Percentiles rank a stretch among this genome's conserved stretches.
Evolutionary conservation across 2,329 filamentous ascomycete species (phyloP).

Genomic region (Westerdykella ornata): DNA sequence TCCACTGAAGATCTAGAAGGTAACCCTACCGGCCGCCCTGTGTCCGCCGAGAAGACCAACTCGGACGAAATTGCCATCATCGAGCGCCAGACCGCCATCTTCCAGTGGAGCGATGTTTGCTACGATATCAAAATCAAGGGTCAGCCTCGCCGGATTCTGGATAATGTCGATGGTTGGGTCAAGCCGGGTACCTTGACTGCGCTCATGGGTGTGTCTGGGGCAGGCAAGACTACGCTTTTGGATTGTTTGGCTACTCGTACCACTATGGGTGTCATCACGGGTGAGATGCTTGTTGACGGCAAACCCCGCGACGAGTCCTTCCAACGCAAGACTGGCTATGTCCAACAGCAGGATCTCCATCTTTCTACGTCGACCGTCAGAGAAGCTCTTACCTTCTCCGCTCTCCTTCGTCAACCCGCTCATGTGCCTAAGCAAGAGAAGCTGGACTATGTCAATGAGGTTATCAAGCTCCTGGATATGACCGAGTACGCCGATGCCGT

Average conservation of each 20-base stretch:
- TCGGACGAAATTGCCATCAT: constrained; percentile 42
- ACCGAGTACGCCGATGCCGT: constrained; percentile 82
- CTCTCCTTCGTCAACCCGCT: constrained; percentile 74
- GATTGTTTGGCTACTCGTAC: constrained; percentile 80
- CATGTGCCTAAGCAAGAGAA: constrained; percentile 69
- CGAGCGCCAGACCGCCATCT: constrained; percentile 65
- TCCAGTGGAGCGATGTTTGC: constrained; percentile 80
- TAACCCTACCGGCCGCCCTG: constrained; percentile 23
- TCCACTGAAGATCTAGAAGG: constrained; percentile 39
- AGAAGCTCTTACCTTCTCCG: constrained; percentile 81
- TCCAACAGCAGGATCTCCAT: constrained; percentile 89
- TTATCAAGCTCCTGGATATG: constrained; percentile 89
- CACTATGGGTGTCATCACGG: constrained; percentile 81
- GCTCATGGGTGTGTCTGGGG: constrained; percentile 84
- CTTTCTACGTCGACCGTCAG: constrained; percentile 77
- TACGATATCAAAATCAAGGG: constrained; percentile 75
- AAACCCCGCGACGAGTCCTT: constrained; percentile 69
- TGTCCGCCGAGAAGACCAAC: constrained; percentile 32
- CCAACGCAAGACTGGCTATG: constrained; percentile 87
- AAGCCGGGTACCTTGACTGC: constrained; percentile 81
- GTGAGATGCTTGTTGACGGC: constrained; percentile 80
- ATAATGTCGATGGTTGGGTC: constrained; percentile 87
- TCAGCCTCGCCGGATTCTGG: constrained; percentile 66
- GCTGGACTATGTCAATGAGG: constrained; percentile 78
- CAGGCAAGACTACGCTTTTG: constrained; percentile 88